A percentile compares a stretch with the other conserved stretches of the same genome.
phyloP scores from a whole-genome alignment of 2,329 filamentous ascomycete species.

The Fusarium sp. region DNA sequence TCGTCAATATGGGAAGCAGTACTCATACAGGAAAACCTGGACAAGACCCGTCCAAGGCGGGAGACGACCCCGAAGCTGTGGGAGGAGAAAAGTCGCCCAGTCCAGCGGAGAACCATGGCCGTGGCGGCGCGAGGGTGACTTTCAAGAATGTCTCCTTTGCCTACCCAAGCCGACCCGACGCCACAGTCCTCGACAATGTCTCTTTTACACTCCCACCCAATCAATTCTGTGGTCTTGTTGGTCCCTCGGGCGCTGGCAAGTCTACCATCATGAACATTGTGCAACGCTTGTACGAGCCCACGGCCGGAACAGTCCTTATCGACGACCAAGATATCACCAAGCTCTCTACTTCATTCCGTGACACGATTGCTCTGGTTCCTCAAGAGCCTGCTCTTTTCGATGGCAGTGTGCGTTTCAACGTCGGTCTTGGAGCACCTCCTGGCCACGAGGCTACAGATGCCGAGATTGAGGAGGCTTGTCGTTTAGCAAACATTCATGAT shows the following conservation, averaged over 20 bases:
- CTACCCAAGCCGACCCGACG: conserved; percentile 71
- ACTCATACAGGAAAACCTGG: conserved; percentile 30
- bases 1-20: conserved; percentile 59
- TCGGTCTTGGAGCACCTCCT: conserved; percentile 65
- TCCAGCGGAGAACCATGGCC: conserved; percentile 27
- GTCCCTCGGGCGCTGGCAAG: conserved; percentile 74
- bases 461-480: conserved; percentile 75
- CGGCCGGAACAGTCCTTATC: conserved; percentile 55
- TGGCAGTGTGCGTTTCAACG: conserved; percentile 67
- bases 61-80: conserved; percentile 54
- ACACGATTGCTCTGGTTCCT: conserved; percentile 66
- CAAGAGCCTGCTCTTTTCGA: conserved; percentile 69
- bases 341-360: conserved; percentile 58
- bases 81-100: conserved; percentile 45
- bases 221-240: conserved; percentile 72
- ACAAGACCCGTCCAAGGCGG: conserved; percentile 20
- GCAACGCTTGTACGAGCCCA: conserved; percentile 61
- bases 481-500: conserved; percentile 76
- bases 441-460: conserved; percentile 65
- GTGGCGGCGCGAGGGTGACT: conserved; percentile 59
- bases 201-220: conserved; percentile 68
- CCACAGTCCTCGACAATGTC: conserved; percentile 67
- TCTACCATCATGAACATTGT: conserved; percentile 71
- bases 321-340: conserved; percentile 59
- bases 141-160: conserved; percentile 72